phyloP scores from a whole-genome alignment of 2,329 filamentous ascomycete species.

The Chaetomium sp. region DNA sequence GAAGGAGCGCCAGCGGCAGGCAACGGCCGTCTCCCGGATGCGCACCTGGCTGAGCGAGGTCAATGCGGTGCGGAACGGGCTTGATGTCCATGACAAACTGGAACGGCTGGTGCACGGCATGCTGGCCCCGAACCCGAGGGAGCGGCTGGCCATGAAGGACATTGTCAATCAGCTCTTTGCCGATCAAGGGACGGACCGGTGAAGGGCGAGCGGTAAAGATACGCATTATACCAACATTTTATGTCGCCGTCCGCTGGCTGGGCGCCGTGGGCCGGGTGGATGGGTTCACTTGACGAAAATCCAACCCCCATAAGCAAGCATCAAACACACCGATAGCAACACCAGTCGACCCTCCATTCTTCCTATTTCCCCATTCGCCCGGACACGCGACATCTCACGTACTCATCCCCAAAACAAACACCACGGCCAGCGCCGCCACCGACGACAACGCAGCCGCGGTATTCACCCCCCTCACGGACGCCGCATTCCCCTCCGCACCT shows the following conservation, averaged over 20 bases:
- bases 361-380: not conserved
- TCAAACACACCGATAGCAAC: too few species aligned
- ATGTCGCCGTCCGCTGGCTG: not conserved
- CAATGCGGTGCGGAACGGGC: slow-evolving; percentile 49
- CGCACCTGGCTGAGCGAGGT: slow-evolving; percentile 59
- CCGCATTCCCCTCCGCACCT: slow-evolving; percentile 22
- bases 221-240: not conserved
- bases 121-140: slow-evolving; percentile 53
- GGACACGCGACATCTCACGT: slow-evolving; percentile 33
- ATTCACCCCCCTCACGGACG: slow-evolving; percentile 30
- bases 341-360: too few species aligned
- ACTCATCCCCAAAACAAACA: slow-evolving; percentile 44
- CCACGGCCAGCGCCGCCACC: slow-evolving; percentile 44
- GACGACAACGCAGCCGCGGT: slow-evolving; percentile 41
- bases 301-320: too few species aligned
- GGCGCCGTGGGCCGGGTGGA: too few species aligned
- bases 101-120: slow-evolving; percentile 58
- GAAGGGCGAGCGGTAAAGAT: slow-evolving; percentile 21
- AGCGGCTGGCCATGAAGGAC: slow-evolving; percentile 58
- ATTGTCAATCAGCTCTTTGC: slow-evolving; percentile 50
- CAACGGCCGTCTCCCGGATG: slow-evolving; percentile 54
- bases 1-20: slow-evolving; percentile 37
- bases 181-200: slow-evolving; percentile 36
- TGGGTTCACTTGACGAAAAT: too few species aligned
- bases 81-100: slow-evolving; percentile 51